Evolutionary conservation across 768 basidiomycete genomes (phyloP), one percentile per base, ranked within the genome.

Genomic region (Pleurotus pulmonarius): DNA sequence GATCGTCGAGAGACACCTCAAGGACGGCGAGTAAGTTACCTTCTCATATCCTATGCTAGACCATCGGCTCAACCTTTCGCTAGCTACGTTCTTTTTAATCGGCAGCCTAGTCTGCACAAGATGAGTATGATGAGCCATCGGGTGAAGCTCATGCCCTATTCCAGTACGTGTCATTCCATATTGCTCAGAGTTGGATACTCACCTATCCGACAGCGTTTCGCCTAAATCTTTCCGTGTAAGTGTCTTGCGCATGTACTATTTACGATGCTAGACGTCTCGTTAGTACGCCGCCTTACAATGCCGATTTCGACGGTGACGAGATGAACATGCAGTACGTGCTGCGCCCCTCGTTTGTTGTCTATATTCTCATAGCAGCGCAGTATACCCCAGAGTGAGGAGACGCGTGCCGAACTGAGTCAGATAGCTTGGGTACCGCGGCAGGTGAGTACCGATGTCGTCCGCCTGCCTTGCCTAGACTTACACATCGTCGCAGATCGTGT

Each of bases 91-190:
- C 75, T 99, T 52, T 98, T 99, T 77, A 98, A 99, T 70, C 95
- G 97, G 53, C 97, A 99, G 68, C 97, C 97, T 9, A 91, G 87
- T 81, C 73, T 98, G 71, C 97, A 99, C 72, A 99, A 99, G 73
- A 98, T 98, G 97, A 96, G 94, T 80, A 98, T 98, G 97, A 98
- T 98, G 97, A 92, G 92, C 71, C 97, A 98, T 75, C 86, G 95
- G 37, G 92, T 98, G 26, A 93, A 90, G 65, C 75, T 98, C 58
- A 97, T 98, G 94, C 91, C 92, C 11, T 98, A 98, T 73, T 98
- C 95, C 18, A 98, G 93, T 95, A 65, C 70, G 93, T 81, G 6
- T 63, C 29, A 11, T 11, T 11, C 8, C 8, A 34, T 34, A 3
- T 0, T 3, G 29, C 2, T 2, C 9, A 4, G 11, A 34, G 9